A percentile compares a stretch with the other conserved stretches of the same genome.
phyloP scores from a whole-genome alignment of 805 yeast genomes.

The Sporopachydermia quercuum region DNA sequence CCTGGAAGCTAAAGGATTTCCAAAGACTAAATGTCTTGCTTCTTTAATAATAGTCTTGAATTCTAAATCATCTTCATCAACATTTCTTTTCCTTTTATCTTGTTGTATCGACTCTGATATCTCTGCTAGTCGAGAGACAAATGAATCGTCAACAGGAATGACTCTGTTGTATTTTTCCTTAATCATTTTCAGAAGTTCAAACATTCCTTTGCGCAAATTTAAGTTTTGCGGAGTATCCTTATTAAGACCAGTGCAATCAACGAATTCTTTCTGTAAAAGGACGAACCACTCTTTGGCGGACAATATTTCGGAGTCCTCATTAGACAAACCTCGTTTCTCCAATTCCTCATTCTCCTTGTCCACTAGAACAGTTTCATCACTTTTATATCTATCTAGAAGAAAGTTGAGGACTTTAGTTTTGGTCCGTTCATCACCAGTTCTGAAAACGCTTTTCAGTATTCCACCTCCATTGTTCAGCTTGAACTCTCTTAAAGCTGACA shows the following conservation, averaged over 20 bases:
- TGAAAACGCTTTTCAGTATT: neutral
- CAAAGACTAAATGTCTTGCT: slow-evolving; percentile 56
- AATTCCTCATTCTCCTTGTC: too few relatives aligned
- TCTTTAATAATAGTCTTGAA: slow-evolving; percentile 26
- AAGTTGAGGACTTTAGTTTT: neutral
- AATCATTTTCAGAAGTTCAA: slow-evolving; percentile 20
- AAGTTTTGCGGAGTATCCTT: neutral
- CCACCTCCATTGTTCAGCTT: neutral
- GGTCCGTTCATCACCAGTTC: slow-evolving; percentile 4
- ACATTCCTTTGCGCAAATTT: neutral
- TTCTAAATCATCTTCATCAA: slow-evolving; percentile 17
- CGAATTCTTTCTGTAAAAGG: neutral
- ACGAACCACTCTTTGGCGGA: neutral
- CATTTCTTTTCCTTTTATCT: slow-evolving; percentile 14
- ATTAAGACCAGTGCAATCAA: neutral
- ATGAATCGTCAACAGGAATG: slow-evolving; percentile 24
- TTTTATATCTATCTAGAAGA: neutral
- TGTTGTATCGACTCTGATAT: slow-evolving; percentile 23
- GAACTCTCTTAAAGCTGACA: slow-evolving; percentile 7
- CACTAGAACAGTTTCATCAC: neutral
- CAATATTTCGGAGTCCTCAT: neutral
- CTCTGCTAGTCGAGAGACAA: slow-evolving; percentile 48
- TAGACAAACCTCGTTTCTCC: too few relatives aligned
- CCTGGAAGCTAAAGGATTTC: slow-evolving; percentile 59
- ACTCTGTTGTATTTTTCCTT: slow-evolving; percentile 17